These are phyloP conservation scores for Microsporum ferrugineum DNA, from an alignment of 2,329 filamentous ascomycete species.

Conservation along the genomic window DNA sequence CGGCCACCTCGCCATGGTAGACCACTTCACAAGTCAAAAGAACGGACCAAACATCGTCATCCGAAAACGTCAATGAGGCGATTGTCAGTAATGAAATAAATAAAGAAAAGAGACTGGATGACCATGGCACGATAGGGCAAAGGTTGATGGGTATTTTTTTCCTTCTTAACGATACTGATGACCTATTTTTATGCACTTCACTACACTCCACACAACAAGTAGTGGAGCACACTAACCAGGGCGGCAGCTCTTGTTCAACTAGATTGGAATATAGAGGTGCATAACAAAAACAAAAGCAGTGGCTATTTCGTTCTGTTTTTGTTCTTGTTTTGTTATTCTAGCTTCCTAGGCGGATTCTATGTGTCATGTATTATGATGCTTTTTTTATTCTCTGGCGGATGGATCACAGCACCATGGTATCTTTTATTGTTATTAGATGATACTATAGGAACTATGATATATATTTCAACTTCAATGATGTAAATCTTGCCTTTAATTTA, in stretches of 20 bases:
- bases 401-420: constrained; percentile 3
- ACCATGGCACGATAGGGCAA: background rate
- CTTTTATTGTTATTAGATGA: background rate
- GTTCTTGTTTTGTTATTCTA: background rate
- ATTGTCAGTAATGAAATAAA: background rate
- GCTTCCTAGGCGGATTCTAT: background rate
- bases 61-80: constrained; percentile 9
- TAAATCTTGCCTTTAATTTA: too few relatives aligned
- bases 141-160: background rate
- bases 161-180: background rate
- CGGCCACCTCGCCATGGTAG: constrained; percentile 13
- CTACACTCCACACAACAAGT: background rate
- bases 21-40: constrained; percentile 15
- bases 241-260: background rate
- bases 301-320: background rate
- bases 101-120: background rate
- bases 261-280: background rate
- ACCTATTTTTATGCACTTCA: background rate
- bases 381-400: constrained; percentile 1
- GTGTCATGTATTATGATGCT: constrained; percentile 2
- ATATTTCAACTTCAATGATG: background rate
- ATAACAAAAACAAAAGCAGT: background rate
- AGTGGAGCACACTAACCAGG: background rate
- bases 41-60: constrained; percentile 14
- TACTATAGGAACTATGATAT: background rate